These are phyloP conservation scores for Pseudogymnoascus sp. DNA, from an alignment of 2,329 filamentous ascomycete genomes.

Conservation along the genomic window DNA sequence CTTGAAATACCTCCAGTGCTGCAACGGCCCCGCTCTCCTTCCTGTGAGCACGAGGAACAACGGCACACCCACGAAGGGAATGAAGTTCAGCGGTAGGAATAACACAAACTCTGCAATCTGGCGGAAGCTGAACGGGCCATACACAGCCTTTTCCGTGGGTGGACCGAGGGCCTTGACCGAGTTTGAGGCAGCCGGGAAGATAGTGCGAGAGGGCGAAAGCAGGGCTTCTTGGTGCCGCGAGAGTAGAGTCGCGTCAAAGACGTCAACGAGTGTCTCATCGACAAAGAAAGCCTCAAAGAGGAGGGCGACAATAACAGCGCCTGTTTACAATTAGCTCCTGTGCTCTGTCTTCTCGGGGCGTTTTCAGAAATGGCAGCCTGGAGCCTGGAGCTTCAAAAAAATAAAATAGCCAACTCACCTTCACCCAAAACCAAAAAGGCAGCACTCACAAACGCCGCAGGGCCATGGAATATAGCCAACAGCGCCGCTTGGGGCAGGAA, in stretches of 20 bases:
- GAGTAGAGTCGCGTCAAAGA: conserved; percentile 59
- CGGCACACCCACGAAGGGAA: conserved; percentile 74
- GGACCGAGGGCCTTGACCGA: conserved; percentile 76
- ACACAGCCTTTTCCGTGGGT: conserved; percentile 66
- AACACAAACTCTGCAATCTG: conserved; percentile 80
- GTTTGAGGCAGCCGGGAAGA: conserved; percentile 59
- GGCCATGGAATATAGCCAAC: conserved; percentile 79
- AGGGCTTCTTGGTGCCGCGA: conserved; percentile 49
- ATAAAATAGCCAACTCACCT: conserved; percentile 25
- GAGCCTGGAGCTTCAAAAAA: conserved; percentile 48
- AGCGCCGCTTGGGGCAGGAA: conserved; percentile 88
- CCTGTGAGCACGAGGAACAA: conserved; percentile 85
- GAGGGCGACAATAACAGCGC: conserved; percentile 24
- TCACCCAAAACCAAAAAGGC: conserved; percentile 81
- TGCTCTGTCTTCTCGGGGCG: neutral
- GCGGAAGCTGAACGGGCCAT: conserved; percentile 82
- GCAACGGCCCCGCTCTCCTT: conserved; percentile 75
- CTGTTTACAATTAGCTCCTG: conserved; percentile 10
- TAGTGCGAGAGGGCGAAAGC: conserved; percentile 55
- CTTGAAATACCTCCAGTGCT: conserved; percentile 86
- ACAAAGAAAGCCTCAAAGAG: conserved; percentile 77
- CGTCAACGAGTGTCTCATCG: conserved; percentile 68
- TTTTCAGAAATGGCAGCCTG: conserved; percentile 31
- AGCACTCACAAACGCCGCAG: conserved; percentile 82
- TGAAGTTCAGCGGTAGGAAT: conserved; percentile 74